A percentile compares a stretch with the other conserved stretches of the same genome.
Conservation (phyloP, 75 land plant species). For the Gnetum montanum region DNA sequence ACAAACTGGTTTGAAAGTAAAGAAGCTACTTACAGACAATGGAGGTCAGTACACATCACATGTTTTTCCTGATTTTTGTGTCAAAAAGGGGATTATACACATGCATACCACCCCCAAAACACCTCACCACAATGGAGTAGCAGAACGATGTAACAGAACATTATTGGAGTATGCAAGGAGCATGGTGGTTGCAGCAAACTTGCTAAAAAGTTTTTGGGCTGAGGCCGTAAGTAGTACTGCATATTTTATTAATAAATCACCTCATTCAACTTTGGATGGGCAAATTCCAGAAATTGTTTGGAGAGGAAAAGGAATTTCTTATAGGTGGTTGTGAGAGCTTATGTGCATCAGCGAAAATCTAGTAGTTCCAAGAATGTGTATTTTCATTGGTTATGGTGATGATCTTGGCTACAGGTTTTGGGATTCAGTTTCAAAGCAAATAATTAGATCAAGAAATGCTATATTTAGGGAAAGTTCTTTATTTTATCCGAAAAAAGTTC, state of each 20-base stretch:
- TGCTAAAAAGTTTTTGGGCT: neutral
- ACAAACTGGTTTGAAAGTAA: neutral
- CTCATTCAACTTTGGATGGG: neutral
- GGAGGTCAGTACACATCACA: conserved; percentile 6
- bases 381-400: neutral
- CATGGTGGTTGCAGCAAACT: neutral
- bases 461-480: too few species aligned
- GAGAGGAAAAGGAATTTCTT: neutral
- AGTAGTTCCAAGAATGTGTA: neutral
- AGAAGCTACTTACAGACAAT: neutral
- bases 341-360: neutral
- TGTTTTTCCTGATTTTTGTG: neutral
- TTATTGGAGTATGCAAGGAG: neutral
- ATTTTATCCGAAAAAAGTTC: too few species aligned
- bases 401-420: too few species aligned
- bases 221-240: neutral
- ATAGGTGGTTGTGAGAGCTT: neutral
- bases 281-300: neutral
- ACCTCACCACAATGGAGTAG: neutral
- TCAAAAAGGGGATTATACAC: neutral
- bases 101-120: neutral
- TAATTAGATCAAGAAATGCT: too few species aligned
- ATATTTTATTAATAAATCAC: neutral
- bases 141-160: neutral
- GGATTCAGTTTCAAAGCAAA: too few species aligned